Evolutionary conservation across 495 filamentous ascomycete species (phyloP).

Genomic region (Jackrogersella multiformis): DNA sequence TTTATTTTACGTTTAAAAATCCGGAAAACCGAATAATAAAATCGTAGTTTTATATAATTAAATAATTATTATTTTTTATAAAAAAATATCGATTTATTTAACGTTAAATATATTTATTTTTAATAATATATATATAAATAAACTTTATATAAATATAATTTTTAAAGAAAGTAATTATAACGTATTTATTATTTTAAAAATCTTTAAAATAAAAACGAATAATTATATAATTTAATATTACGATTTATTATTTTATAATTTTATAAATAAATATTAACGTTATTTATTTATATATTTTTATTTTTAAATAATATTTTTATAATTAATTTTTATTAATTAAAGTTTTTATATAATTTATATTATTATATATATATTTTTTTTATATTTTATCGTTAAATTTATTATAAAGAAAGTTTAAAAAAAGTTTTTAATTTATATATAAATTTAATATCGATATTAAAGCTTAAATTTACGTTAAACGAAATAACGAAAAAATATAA

Average conservation of each 20-base stretch:
- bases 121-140: conserved; percentile 1
- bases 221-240: background rate
- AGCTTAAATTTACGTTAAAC: no score
- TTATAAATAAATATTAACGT: no score
- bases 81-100: conserved; percentile 7
- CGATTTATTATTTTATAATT: background rate
- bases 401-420: no score
- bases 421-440: no score
- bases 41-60: background rate
- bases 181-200: no score
- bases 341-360: no score
- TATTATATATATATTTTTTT: no score
- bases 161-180: background rate
- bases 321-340: background rate
- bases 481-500: no score
- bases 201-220: conserved; percentile 9
- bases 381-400: no score
- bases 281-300: background rate
- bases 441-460: no score
- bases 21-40: background rate
- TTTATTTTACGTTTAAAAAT: background rate
- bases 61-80: conserved; percentile 1
- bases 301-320: background rate
- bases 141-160: background rate
- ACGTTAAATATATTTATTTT: background rate